Evolutionary conservation across 1,139 yeast genomes (phyloP).

Genomic region (Zygoascus meyerae): DNA sequence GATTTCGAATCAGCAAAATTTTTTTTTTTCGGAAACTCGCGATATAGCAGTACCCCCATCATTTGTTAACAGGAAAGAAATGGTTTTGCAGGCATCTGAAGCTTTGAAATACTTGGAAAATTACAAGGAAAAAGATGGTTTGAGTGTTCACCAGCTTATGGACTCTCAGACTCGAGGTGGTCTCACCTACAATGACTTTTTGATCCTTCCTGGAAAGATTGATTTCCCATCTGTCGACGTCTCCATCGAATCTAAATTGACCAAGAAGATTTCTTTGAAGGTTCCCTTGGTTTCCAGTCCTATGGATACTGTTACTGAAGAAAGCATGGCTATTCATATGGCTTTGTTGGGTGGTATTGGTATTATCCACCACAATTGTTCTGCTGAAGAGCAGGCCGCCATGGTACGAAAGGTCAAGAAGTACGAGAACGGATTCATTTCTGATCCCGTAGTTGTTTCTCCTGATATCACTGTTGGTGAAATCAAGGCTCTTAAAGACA

Average conservation of each 20-base stretch:
- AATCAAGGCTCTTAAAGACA: conserved; percentile 62
- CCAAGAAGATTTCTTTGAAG: conserved; percentile 85
- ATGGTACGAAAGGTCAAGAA: conserved; percentile 97
- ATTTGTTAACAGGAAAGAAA: conserved; percentile 5
- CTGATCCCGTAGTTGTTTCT: conserved; percentile 82
- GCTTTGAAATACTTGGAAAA: conserved; percentile 64
- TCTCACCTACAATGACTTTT: conserved; percentile 92
- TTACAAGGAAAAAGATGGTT: conserved; percentile 75
- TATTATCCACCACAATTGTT: conserved; percentile 95
- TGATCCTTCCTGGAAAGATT: conserved; percentile 92
- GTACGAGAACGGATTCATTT: conserved; percentile 95
- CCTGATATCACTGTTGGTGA: conserved; percentile 77
- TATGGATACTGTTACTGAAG: conserved; percentile 98
- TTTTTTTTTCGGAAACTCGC: conserved; percentile 12
- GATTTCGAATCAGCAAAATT: conserved; percentile 1
- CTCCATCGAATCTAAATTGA: conserved; percentile 72
- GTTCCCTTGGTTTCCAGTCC: conserved; percentile 97
- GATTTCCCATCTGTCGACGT: conserved; percentile 79
- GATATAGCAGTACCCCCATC: conserved; percentile 7
- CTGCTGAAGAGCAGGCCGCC: conserved; percentile 95
- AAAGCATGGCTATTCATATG: conserved; percentile 97
- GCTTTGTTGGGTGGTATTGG: conserved; percentile 99
- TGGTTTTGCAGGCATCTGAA: conserved; percentile 37
- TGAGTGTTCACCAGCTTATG: conserved; percentile 77
- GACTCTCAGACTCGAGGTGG: conserved; percentile 92